Conservation (phyloP, 345 rosid genomes). For the Camelina laxa region DNA sequence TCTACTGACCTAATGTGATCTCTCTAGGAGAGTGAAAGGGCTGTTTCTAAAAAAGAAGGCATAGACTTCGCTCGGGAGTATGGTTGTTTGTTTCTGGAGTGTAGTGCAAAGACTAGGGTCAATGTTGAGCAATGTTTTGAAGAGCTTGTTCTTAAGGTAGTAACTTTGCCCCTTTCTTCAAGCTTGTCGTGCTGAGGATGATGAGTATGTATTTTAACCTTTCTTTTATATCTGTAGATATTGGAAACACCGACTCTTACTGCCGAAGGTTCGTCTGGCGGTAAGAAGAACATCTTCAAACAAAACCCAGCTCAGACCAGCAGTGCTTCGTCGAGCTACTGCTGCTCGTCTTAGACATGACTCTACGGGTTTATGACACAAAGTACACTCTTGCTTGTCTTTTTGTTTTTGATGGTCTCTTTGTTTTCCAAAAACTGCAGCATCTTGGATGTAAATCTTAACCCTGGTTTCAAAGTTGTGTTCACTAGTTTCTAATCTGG, state of each 20-base stretch:
- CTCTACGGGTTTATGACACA: slow-evolving; percentile 27
- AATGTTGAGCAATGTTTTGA: slow-evolving; percentile 97
- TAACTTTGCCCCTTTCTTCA: background rate
- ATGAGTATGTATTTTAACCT: background rate
- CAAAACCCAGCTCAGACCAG: slow-evolving; percentile 60
- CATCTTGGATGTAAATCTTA: slow-evolving; percentile 44
- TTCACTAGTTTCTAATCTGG: slow-evolving; percentile 18
- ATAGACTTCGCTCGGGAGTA: slow-evolving; percentile 84
- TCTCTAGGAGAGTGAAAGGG: slow-evolving; percentile 90
- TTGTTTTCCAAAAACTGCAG: slow-evolving; percentile 27
- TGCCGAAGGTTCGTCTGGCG: slow-evolving; percentile 74
- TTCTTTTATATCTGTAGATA: slow-evolving; percentile 55
- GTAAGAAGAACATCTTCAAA: slow-evolving; percentile 84
- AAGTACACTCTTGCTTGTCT: slow-evolving; percentile 31
- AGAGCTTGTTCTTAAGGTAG: slow-evolving; percentile 94
- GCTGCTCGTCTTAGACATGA: slow-evolving; percentile 59
- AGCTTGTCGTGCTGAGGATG: background rate
- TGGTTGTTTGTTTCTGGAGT: slow-evolving; percentile 91
- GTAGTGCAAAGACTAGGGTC: slow-evolving; percentile 90
- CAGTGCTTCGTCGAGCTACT: slow-evolving; percentile 53
- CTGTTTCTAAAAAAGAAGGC: slow-evolving; percentile 88
- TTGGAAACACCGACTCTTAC: slow-evolving; percentile 84
- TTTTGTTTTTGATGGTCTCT: slow-evolving; percentile 27
- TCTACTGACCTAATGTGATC: slow-evolving; percentile 5
- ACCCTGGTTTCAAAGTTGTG: slow-evolving; percentile 32